phyloP scores from a whole-genome alignment of 371 early-diverging fungal species.

The Rhizopus delemar region DNA sequence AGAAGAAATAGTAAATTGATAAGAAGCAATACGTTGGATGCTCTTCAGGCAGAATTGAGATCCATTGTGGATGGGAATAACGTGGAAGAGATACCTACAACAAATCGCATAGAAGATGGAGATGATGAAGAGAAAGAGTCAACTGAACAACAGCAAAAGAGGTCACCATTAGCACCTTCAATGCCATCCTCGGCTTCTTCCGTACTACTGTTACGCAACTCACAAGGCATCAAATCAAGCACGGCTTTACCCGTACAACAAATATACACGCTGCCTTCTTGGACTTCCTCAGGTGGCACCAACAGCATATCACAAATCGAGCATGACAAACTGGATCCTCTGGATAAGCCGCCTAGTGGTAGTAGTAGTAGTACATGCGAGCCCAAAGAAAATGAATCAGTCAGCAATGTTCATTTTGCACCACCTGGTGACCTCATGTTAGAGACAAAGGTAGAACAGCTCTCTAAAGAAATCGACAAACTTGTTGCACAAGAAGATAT shows the following conservation, averaged over 20 bases:
- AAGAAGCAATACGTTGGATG: constrained; percentile 55
- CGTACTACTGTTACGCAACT: constrained; percentile 20
- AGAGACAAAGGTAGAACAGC: constrained; percentile 50
- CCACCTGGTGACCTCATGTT: constrained; percentile 74
- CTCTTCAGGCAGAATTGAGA: constrained; percentile 62
- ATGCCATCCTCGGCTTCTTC: constrained; percentile 15
- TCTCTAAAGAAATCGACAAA: constrained; percentile 59
- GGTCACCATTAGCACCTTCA: not conserved
- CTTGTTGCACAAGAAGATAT: constrained; percentile 68
- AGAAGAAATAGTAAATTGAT: constrained; percentile 21
- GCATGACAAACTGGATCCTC: constrained; percentile 32
- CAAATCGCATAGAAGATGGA: not conserved
- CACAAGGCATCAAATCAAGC: constrained; percentile 31
- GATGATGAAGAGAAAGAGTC: not conserved
- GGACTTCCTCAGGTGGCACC: constrained; percentile 43
- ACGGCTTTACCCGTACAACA: constrained; percentile 46
- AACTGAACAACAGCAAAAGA: not conserved
- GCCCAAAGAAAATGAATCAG: not conserved
- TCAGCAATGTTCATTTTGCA: constrained; percentile 55
- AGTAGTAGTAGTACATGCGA: too few relatives aligned
- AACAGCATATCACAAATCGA: constrained; percentile 36
- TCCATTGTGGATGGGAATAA: constrained; percentile 55
- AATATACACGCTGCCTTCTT: constrained; percentile 30
- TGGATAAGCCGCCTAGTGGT: not conserved
- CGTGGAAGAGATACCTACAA: constrained; percentile 4